phyloP scores from a whole-genome alignment of 148 eudicot genomes.

The Rhododendron kiyosumense region DNA sequence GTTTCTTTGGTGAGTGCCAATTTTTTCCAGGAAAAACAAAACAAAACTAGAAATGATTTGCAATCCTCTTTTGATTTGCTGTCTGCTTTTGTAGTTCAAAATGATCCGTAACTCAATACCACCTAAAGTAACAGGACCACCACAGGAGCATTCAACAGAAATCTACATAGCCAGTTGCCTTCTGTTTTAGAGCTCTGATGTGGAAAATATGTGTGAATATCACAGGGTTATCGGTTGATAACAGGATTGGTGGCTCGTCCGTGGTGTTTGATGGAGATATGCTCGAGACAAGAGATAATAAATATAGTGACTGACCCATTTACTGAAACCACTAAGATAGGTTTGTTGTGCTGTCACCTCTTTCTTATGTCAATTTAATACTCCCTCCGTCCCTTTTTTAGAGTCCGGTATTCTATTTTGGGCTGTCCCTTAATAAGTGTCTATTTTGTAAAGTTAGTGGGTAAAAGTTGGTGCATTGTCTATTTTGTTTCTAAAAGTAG shows the following conservation, averaged over 20 bases:
- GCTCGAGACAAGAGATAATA: slow-evolving; percentile 76
- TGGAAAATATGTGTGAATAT: slow-evolving; percentile 7
- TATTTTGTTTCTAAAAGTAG: too few species aligned
- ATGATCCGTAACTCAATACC: neutral
- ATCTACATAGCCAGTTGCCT: neutral
- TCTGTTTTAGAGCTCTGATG: slow-evolving; percentile 2
- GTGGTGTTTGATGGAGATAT: slow-evolving; percentile 84
- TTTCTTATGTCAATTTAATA: neutral
- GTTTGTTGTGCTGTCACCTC: slow-evolving; percentile 24
- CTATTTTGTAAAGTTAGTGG: too few species aligned
- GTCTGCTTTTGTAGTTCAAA: neutral
- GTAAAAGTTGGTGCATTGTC: too few species aligned
- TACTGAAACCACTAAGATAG: slow-evolving; percentile 71
- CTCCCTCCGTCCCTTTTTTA: too few species aligned
- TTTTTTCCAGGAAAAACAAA: neutral
- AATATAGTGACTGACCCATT: slow-evolving; percentile 55
- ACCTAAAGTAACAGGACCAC: neutral
- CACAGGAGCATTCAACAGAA: neutral
- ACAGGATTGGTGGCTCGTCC: slow-evolving; percentile 64
- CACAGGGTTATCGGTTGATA: slow-evolving; percentile 72
- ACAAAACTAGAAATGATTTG: neutral
- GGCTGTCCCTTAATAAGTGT: too few species aligned
- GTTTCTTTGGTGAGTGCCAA: neutral
- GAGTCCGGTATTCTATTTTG: too few species aligned
- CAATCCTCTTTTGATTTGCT: neutral